A percentile compares a stretch with the other conserved stretches of the same genome.
phyloP scores from a whole-genome alignment of 352 stramenopile species.

The Phytophthora pluvialis region DNA sequence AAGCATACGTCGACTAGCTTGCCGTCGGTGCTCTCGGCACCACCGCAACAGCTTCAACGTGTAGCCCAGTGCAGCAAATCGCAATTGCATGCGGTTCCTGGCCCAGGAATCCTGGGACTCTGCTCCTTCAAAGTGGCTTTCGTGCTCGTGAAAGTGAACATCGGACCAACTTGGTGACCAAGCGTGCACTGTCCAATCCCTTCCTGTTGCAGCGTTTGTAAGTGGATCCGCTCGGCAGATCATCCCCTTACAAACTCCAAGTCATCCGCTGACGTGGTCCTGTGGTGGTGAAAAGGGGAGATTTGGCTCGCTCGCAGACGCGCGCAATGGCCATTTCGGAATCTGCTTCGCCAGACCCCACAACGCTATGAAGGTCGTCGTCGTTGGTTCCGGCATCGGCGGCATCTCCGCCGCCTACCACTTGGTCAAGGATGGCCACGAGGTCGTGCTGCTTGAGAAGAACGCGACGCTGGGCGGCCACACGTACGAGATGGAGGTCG shows the following conservation, averaged over 20 bases:
- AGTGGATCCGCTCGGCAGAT: constrained; percentile 29
- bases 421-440: constrained; percentile 82
- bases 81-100: background rate
- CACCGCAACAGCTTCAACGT: constrained; percentile 35
- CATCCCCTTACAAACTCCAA: constrained; percentile 19
- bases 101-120: too few relatives aligned
- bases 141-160: background rate
- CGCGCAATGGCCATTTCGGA: constrained; percentile 29
- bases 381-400: constrained; percentile 85
- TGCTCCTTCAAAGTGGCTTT: background rate
- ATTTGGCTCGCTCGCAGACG: constrained; percentile 21
- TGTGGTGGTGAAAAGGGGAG: constrained; percentile 29
- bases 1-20: constrained; percentile 18
- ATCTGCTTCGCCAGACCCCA: constrained; percentile 1
- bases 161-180: too few relatives aligned
- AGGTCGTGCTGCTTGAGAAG: constrained; percentile 85
- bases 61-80: constrained; percentile 3
- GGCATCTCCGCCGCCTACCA: constrained; percentile 87
- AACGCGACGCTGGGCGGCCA: constrained; percentile 82
- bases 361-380: constrained; percentile 79
- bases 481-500: constrained; percentile 90
- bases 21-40: constrained; percentile 14
- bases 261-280: constrained; percentile 13
- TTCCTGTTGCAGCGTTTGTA: constrained; percentile 28
- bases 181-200: constrained; percentile 17